phyloP scores from a whole-genome alignment of 2,329 filamentous ascomycete species.

The Westerdykella aurantiaca region DNA sequence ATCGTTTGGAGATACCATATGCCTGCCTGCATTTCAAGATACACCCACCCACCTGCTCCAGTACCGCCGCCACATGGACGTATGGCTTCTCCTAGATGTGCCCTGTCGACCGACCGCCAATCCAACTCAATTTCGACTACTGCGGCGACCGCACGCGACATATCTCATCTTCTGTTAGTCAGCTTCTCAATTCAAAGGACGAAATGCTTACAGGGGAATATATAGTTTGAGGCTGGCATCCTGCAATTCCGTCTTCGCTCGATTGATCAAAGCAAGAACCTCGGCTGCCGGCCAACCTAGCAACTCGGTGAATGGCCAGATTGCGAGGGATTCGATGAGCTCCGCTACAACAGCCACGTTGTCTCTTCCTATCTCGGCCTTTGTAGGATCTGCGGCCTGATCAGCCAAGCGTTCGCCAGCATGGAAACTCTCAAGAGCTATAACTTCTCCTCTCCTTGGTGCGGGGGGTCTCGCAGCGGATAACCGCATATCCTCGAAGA shows the following conservation, averaged over 20 bases:
- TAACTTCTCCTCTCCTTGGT: too few species aligned
- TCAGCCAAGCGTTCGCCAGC: neutral
- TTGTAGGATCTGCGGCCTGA: slow-evolving; percentile 20
- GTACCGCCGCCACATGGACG: too few species aligned
- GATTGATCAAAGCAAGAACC: slow-evolving; percentile 24
- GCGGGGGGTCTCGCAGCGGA: too few species aligned
- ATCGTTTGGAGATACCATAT: too few species aligned
- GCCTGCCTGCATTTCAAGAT: too few species aligned
- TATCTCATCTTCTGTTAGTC: slow-evolving; percentile 15
- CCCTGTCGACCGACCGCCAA: too few species aligned
- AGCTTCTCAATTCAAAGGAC: slow-evolving; percentile 2
- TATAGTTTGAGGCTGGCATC: slow-evolving; percentile 31
- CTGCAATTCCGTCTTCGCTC: slow-evolving; percentile 24
- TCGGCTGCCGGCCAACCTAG: slow-evolving; percentile 28
- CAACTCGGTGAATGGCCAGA: slow-evolving; percentile 33
- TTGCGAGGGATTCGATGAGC: slow-evolving; percentile 32
- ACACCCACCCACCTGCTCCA: too few species aligned
- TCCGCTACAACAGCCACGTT: slow-evolving; percentile 26
- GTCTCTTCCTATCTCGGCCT: slow-evolving; percentile 26
- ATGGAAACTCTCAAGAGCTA: too few species aligned
- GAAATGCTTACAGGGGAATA: slow-evolving; percentile 29
- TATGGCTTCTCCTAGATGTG: too few species aligned
- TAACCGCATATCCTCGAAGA: too few species aligned
- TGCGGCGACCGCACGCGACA: slow-evolving; percentile 31
- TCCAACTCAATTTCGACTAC: slow-evolving; percentile 10